Evolutionary conservation across 148 eudicot genomes (phyloP), one percentile per base, ranked within the genome.

Genomic region (Camellia lanceoleosa): DNA sequence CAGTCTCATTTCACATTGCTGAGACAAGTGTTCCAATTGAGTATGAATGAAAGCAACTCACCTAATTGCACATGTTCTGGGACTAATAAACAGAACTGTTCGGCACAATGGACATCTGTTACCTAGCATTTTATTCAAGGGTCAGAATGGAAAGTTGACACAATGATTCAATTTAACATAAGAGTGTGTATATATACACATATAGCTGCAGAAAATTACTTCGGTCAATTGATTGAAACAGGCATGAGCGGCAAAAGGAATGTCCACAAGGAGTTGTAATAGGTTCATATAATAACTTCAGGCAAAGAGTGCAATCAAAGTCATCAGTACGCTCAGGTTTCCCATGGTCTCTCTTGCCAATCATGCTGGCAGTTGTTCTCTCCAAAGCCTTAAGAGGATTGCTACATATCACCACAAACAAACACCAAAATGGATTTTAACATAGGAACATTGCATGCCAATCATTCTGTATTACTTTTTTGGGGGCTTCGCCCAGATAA

Each of bases 241-340:
- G 84, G 86, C 99, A 97, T 52, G 98, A 90, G 15, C 98, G 95
- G 81, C 99, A 97, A 81, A 94, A 97, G 9, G 99, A 87, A 85
- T 97, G 99, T 71, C 99, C 99, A 84, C 99, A 97, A 51, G 99
- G 92, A 86, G 99, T 97, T 82, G 99, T 97, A 73, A 97, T 64
- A 73, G 99, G 99, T 85, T 97, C 97, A 83, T 87, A 97, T 18
- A 97, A 86, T 83, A 97, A 84, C 89, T 94, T 97, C 82, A 97
- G 82, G 85, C 99, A 97, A 71, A 97, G 82, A 68, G 98, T 97
- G 84, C 99, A 97, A 84, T 97, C 99, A 84, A 92, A 97, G 68
- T 97, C 99, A 88, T 92, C 97, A 18, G 85, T 86, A 15, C 89
- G 97, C 83, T 88, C 94, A 60, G 91, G 92, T 84, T 83, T 90